Evolutionary conservation across 371 early-diverging fungal species (phyloP).

Genomic region (Syncephalastrum sp.): DNA sequence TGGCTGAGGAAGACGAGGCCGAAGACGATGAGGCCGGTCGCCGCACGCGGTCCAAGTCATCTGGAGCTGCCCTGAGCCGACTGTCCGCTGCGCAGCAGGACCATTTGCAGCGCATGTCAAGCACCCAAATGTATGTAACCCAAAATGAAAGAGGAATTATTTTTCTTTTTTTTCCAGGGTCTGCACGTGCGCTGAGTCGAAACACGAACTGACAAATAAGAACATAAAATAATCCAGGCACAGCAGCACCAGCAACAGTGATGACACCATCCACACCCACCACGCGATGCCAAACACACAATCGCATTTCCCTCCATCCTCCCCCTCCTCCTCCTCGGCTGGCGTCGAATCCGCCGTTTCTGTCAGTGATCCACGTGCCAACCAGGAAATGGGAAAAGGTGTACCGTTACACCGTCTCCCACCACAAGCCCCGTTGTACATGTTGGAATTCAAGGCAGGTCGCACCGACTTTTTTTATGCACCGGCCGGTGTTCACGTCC

Average conservation of each 20-base stretch:
- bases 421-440: slow-evolving; percentile 65
- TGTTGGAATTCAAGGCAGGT: slow-evolving; percentile 91
- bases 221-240: no score
- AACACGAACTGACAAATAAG: background rate
- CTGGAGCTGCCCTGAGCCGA: slow-evolving; percentile 46
- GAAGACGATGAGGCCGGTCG: slow-evolving; percentile 20
- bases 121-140: no score
- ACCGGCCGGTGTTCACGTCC: slow-evolving; percentile 37
- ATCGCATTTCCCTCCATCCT: background rate
- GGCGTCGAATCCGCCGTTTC: slow-evolving; percentile 5
- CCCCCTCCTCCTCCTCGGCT: background rate
- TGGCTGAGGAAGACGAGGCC: slow-evolving; percentile 44
- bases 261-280: background rate
- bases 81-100: slow-evolving; percentile 35
- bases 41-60: slow-evolving; percentile 38
- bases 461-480: slow-evolving; percentile 86
- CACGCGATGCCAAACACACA: slow-evolving; percentile 7
- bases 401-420: slow-evolving; percentile 49
- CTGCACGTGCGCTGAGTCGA: background rate
- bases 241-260: background rate
- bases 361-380: slow-evolving; percentile 10
- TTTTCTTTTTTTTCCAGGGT: no score
- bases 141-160: no score
- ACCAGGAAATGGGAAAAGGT: slow-evolving; percentile 53
- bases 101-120: no score